Conservation (phyloP, 2,329 filamentous ascomycete genomes). For the Fragosphaeria purpurea region DNA sequence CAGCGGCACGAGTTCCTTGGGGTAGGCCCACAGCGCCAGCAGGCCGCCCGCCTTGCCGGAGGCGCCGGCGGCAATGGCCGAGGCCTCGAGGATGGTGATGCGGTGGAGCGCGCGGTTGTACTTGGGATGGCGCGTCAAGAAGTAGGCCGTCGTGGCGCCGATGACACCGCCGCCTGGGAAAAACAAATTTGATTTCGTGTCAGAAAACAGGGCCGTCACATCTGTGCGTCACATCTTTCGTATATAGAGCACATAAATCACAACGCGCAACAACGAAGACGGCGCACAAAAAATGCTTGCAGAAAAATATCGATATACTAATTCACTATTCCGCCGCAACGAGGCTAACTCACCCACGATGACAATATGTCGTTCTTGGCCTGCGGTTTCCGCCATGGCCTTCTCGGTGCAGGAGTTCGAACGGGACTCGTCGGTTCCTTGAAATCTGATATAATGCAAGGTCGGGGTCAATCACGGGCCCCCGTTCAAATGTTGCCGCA, state of each 20-base stretch:
- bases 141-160: constrained; percentile 85
- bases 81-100: constrained; percentile 81
- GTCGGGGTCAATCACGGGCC: no score
- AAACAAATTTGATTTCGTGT: constrained; percentile 4
- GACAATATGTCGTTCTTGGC: constrained; percentile 20
- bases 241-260: no score
- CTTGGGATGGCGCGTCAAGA: constrained; percentile 71
- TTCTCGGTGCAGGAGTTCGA: neutral
- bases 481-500: no score
- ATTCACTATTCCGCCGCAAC: no score
- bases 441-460: no score
- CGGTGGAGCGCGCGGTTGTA: constrained; percentile 66
- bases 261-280: no score
- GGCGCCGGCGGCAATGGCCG: constrained; percentile 74
- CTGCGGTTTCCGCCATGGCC: constrained; percentile 4
- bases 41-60: constrained; percentile 92
- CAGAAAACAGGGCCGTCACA: neutral
- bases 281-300: no score
- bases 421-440: no score
- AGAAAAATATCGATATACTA: no score
- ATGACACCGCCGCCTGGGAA: constrained; percentile 81
- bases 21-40: constrained; percentile 86
- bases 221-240: no score
- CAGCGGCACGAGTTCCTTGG: constrained; percentile 69
- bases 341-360: constrained; percentile 30